Evolutionary conservation across 805 yeast species (phyloP).

Genomic region (Limtongozyma cylindracea): DNA sequence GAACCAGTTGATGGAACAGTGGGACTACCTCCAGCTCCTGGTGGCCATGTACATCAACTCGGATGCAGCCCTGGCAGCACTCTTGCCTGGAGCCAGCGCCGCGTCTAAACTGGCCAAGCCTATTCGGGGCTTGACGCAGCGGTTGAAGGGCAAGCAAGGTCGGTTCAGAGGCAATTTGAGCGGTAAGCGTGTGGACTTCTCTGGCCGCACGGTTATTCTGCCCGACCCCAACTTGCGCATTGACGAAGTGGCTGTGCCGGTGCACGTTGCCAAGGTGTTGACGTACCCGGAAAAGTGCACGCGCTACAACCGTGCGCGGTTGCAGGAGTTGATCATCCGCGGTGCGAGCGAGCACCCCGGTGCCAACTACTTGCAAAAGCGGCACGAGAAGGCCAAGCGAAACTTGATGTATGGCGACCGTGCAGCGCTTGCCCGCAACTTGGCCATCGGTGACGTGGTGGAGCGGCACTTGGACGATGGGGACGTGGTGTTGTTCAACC

Average conservation of each 20-base stretch:
- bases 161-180: conserved; percentile 95
- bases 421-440: conserved; percentile 42
- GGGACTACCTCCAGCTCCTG: conserved; percentile 91
- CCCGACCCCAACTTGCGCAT: conserved; percentile 92
- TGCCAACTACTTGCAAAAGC: conserved; percentile 75
- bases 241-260: conserved; percentile 98
- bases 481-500: conserved; percentile 81
- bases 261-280: conserved; percentile 80
- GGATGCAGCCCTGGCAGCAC: conserved; percentile 69
- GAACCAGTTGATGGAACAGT: conserved; percentile 89
- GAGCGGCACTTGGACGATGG: conserved; percentile 97
- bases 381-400: conserved; percentile 66
- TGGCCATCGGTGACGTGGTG: conserved; percentile 75
- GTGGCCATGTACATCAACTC: conserved; percentile 96
- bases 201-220: conserved; percentile 94
- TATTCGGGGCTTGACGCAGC: conserved; percentile 88
- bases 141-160: conserved; percentile 96
- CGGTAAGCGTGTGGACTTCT: conserved; percentile 96
- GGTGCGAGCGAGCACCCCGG: conserved; percentile 92
- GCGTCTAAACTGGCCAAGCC: conserved; percentile 34
- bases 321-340: conserved; percentile 46
- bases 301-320: conserved; percentile 56
- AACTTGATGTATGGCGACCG: conserved; percentile 80
- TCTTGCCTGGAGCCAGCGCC: conserved; percentile 35
- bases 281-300: conserved; percentile 94